Conservation (phyloP, 2,329 filamentous ascomycete genomes). For the Penicillium expansum region DNA sequence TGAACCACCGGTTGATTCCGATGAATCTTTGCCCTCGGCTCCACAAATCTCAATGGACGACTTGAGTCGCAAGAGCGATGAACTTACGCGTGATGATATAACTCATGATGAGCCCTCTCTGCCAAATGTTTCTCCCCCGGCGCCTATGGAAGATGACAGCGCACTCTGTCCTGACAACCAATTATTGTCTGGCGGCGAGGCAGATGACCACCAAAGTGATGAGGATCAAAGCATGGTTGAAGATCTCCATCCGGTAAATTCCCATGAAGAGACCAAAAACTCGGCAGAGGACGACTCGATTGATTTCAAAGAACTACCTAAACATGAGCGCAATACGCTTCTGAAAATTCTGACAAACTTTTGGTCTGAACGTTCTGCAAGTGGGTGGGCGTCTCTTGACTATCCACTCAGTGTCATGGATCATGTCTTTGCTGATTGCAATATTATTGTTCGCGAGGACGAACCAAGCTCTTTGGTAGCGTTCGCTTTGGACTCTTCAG, state of each 20-base stretch:
- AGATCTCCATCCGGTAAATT: slow-evolving; percentile 60
- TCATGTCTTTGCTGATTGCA: slow-evolving; percentile 94
- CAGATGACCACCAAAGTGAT: slow-evolving; percentile 68
- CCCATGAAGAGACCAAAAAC: slow-evolving; percentile 53
- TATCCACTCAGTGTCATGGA: slow-evolving; percentile 86
- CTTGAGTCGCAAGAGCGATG: slow-evolving; percentile 33
- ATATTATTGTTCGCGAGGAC: slow-evolving; percentile 95
- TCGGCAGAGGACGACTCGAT: slow-evolving; percentile 54
- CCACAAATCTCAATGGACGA: slow-evolving; percentile 30
- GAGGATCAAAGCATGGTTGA: slow-evolving; percentile 67
- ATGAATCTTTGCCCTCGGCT: slow-evolving; percentile 41
- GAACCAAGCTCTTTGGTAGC: slow-evolving; percentile 96
- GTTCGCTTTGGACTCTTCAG: slow-evolving; percentile 80
- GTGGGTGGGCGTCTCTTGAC: slow-evolving; percentile 87
- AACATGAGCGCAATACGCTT: slow-evolving; percentile 86
- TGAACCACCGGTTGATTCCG: slow-evolving; percentile 62
- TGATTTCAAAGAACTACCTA: slow-evolving; percentile 73
- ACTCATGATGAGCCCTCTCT: slow-evolving; percentile 30
- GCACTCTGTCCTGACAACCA: slow-evolving; percentile 49
- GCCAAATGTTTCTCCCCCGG: slow-evolving; percentile 30
- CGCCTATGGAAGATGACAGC: slow-evolving; percentile 43
- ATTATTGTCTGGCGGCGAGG: slow-evolving; percentile 64
- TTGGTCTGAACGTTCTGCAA: slow-evolving; percentile 96
- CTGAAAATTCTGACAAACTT: slow-evolving; percentile 97
- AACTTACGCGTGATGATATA: slow-evolving; percentile 21